Evolutionary conservation across 352 stramenopile species (phyloP), one percentile per base, ranked within the genome.

Genomic region (Aphanomyces cochlioides): DNA sequence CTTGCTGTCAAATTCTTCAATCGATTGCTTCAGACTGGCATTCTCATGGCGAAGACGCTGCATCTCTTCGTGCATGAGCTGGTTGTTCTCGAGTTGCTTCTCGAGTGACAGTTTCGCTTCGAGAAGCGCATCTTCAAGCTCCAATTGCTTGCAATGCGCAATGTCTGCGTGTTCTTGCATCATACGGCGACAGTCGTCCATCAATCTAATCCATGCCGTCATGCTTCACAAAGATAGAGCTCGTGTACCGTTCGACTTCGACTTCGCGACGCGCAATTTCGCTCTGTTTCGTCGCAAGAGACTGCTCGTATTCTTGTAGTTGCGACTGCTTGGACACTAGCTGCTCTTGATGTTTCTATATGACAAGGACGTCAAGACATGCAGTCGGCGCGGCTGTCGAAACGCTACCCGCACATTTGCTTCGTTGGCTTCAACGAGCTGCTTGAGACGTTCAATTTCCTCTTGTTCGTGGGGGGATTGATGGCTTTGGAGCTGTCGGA

Each of bases 91-190:
- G 7, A 95, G 71, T 69, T 95, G 87, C 74, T 92, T 84, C 75
- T 95, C 87, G 17, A 95, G 75, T 60, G 87, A 90, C 40, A 81
- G 90, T 77, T 95, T 95, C 54, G 87, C 87, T 39, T 95, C 85
- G 65, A 93, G 63, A 8, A 95, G 72, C 4, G 84, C 87, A 58
- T 95, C 85, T 73, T 95, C 85, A 21, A 95, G 81, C 76, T 95
- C 85, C 7, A 95, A 63, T 67, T 92, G 87, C 79, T 93, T 92
- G 12, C 88, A 78, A 28, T 87, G 78, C 6, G 87, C 87, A 19
- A 83, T 39, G 67, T 93, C 85, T 0, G 87, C 87, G 70, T 92
- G 84, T 73, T 95, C 87, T 66, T 95, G 87, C 67, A 95, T 77
- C 79, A 93, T 88, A 63, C 85, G 87, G 50, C 91, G 87, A 79